Percentiles rank a stretch among this genome's conserved stretches.
phyloP scores from a whole-genome alignment of 768 basidiomycete species.

The Collybia mongolica region DNA sequence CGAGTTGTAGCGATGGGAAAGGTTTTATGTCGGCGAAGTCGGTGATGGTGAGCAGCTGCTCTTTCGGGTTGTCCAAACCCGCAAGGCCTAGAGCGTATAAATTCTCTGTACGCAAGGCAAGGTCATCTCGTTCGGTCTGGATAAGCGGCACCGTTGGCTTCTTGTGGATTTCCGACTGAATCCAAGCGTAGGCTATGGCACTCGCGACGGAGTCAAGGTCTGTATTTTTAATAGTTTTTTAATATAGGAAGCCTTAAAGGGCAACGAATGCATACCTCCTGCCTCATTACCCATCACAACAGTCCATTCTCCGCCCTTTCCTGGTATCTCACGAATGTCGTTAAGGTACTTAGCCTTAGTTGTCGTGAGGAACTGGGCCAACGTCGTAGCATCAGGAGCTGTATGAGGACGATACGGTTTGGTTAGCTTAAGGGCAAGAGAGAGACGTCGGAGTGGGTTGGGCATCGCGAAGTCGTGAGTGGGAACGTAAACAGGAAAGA shows the following conservation, averaged over 20 bases:
- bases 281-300: conserved; percentile 96
- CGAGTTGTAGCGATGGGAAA: conserved; percentile 59
- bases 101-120: conserved; percentile 87
- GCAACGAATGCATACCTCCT: conserved; percentile 59
- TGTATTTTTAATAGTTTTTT: conserved; percentile 24
- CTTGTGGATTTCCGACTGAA: conserved; percentile 56
- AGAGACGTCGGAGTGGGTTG: conserved; percentile 33
- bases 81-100: conserved; percentile 67
- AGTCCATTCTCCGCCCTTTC: conserved; percentile 65
- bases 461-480: conserved; percentile 16
- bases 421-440: conserved; percentile 29
- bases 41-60: conserved; percentile 64
- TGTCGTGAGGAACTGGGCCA: conserved; percentile 29
- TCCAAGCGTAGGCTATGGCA: conserved; percentile 82
- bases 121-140: conserved; percentile 64
- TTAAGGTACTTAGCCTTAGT: conserved; percentile 61
- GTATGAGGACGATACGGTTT: conserved; percentile 22
- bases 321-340: conserved; percentile 43
- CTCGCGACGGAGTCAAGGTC: conserved; percentile 91
- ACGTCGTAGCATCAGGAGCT: conserved; percentile 14
- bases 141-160: conserved; percentile 67
- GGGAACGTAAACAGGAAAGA: conserved; percentile 2
- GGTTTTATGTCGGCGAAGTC: conserved; percentile 54
- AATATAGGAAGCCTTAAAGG: background rate
- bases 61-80: conserved; percentile 45